Percentiles rank a stretch among this genome's conserved stretches.
These are phyloP conservation scores for Rhynchospora breviuscula DNA, from an alignment of 176 grass and related monocot species.

Conservation along the genomic window DNA sequence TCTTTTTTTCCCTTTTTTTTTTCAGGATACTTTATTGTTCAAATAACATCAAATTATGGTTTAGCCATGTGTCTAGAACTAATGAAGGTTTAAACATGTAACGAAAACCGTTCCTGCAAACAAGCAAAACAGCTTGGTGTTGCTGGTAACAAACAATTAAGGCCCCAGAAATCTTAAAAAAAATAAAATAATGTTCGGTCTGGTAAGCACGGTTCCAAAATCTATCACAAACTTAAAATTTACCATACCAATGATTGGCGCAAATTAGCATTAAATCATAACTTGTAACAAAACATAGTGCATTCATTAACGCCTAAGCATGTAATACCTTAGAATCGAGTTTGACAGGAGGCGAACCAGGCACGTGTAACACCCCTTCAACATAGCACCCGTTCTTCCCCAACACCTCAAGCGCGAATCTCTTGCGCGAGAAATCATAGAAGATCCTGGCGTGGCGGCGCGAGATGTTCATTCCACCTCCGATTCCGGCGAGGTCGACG, in stretches of 20 bases:
- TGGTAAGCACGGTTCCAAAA: not conserved
- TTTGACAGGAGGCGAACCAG: constrained; percentile 49
- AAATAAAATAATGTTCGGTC: not conserved
- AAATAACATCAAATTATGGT: not conserved
- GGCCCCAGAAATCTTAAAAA: not conserved
- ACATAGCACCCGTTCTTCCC: constrained; percentile 89
- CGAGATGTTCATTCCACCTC: constrained; percentile 82
- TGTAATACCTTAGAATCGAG: constrained; percentile 55
- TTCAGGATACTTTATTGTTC: not conserved
- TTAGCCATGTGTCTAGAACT: not conserved
- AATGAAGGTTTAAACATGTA: not conserved
- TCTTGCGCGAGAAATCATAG: constrained; percentile 59
- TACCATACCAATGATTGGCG: not conserved
- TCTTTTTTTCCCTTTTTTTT: not conserved
- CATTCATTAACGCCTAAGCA: not conserved
- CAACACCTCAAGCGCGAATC: constrained; percentile 78
- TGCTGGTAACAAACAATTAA: not conserved
- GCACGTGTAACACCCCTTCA: constrained; percentile 64
- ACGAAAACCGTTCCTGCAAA: too few relatives aligned
- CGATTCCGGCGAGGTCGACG: constrained; percentile 70
- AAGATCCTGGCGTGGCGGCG: constrained; percentile 88
- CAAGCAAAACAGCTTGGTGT: not conserved
- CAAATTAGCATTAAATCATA: not conserved
- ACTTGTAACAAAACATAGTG: not conserved
- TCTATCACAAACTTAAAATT: not conserved